phyloP scores from a whole-genome alignment of 2,329 filamentous ascomycete genomes.

The Chrysoporthe deuterocubensis region DNA sequence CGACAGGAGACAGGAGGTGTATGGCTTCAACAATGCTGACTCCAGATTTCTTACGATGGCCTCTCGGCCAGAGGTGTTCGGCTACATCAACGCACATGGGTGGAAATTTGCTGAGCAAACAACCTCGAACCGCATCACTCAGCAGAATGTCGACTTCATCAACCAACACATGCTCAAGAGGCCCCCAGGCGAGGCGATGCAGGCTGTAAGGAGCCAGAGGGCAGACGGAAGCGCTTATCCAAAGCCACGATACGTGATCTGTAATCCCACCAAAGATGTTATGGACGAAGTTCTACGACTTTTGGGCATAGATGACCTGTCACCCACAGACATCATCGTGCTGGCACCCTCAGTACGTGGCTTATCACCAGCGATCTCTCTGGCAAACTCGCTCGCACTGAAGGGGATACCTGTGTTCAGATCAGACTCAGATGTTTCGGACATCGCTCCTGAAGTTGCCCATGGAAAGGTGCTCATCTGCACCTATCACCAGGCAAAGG shows the following conservation, averaged over 20 bases:
- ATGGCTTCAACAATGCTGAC: conserved; percentile 29
- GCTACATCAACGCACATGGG: conserved; percentile 22
- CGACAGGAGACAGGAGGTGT: conserved; percentile 25
- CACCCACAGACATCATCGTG: conserved; percentile 23
- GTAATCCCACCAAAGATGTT: conserved; percentile 21
- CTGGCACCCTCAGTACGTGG: conserved; percentile 25
- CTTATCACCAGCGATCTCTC: conserved; percentile 10
- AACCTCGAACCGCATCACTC: conserved; percentile 23
- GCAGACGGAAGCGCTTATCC: conserved; percentile 5
- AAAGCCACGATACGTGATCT: conserved; percentile 25
- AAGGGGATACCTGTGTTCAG: conserved; percentile 23
- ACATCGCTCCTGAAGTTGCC: conserved; percentile 24
- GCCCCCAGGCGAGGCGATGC: conserved; percentile 22
- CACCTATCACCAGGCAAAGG: conserved; percentile 28
- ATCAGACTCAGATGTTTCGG: conserved; percentile 27
- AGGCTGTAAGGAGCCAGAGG: conserved; percentile 19
- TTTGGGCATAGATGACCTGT: conserved; percentile 4
- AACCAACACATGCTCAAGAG: conserved; percentile 29
- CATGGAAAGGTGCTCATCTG: conserved; percentile 26
- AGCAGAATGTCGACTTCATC: conserved; percentile 27
- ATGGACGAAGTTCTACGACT: conserved; percentile 19
- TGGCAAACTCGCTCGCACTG: conserved; percentile 22
- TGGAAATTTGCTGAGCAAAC: conserved; percentile 23
- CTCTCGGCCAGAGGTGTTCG: conserved; percentile 19
- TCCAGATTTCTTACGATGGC: conserved; percentile 27